Evolutionary conservation across 345 rosid genomes (phyloP).

Genomic region (Salix suchowensis): DNA sequence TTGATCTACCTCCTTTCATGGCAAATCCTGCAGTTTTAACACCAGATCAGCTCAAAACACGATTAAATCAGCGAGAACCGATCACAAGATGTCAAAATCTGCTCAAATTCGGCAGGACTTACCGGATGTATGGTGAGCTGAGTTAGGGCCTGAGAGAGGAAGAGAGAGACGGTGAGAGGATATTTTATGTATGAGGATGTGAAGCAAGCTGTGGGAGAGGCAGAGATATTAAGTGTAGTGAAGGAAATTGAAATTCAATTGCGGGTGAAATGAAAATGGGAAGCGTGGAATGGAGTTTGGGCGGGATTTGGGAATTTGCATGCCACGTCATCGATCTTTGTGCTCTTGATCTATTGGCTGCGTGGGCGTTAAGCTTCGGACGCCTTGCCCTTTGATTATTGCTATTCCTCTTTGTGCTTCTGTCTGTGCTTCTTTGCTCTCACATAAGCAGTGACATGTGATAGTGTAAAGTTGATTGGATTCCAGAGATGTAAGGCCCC

Average conservation of each 20-base stretch:
- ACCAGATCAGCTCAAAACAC: slow-evolving; percentile 19
- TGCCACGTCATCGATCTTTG: slow-evolving; percentile 71
- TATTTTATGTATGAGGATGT: not conserved
- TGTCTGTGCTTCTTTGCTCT: slow-evolving; percentile 57
- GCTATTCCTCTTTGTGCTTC: slow-evolving; percentile 14
- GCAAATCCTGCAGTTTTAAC: slow-evolving; percentile 38
- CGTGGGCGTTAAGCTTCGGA: slow-evolving; percentile 19
- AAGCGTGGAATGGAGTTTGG: slow-evolving; percentile 45
- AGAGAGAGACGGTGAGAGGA: slow-evolving; percentile 1
- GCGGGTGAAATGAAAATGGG: slow-evolving; percentile 56
- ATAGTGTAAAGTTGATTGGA: not conserved
- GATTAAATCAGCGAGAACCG: slow-evolving; percentile 6
- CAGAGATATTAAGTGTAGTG: slow-evolving; percentile 42
- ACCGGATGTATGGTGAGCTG: slow-evolving; percentile 17
- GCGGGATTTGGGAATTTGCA: slow-evolving; percentile 67
- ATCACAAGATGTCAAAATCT: not conserved
- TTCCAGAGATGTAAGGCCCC: not conserved
- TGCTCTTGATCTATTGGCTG: slow-evolving; percentile 22
- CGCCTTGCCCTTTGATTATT: slow-evolving; percentile 1
- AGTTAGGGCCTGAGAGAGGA: slow-evolving; percentile 22
- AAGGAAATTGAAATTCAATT: slow-evolving; percentile 72
- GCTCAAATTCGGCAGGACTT: not conserved
- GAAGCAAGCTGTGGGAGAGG: slow-evolving; percentile 1
- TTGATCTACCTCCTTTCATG: slow-evolving; percentile 94
- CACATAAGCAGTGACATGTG: not conserved